Percentiles rank a stretch among this genome's conserved stretches.
phyloP scores from a whole-genome alignment of 257 asterid genomes.

The Rhazya stricta region DNA sequence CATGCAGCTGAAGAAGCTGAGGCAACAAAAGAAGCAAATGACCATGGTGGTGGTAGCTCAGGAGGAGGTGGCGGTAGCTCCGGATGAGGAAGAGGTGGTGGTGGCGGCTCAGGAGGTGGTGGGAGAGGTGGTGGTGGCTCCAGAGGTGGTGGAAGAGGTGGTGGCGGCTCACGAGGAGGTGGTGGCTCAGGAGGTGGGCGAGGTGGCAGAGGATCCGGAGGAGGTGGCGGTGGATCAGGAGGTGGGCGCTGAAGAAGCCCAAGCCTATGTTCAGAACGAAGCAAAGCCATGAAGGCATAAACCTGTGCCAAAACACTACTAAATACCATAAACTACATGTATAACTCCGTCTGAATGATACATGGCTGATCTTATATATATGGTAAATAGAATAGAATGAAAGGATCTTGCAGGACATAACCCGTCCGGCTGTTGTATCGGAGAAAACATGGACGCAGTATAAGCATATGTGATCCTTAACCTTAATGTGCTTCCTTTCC shows the following conservation, averaged over 20 bases:
- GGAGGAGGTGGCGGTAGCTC: not conserved
- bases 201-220: not conserved
- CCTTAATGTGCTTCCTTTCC: not conserved
- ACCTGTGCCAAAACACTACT: not conserved
- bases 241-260: constrained; percentile 16
- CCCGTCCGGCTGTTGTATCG: too few species aligned
- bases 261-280: not conserved
- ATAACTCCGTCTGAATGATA: not conserved
- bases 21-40: not conserved
- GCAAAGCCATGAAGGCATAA: constrained; percentile 2
- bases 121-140: not conserved
- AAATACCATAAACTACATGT: not conserved
- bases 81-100: too few species aligned
- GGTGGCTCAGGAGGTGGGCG: not conserved
- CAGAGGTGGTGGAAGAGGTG: too few species aligned
- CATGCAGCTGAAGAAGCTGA: constrained; percentile 2
- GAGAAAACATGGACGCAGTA: too few species aligned
- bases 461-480: too few species aligned
- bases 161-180: too few species aligned
- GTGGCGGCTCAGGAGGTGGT: not conserved
- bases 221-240: too few species aligned
- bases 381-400: not conserved
- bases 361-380: not conserved
- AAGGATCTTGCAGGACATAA: too few species aligned
- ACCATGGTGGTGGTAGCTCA: not conserved